A percentile compares a stretch with the other conserved stretches of the same genome.
These are phyloP conservation scores for Coccomyxa subellipsoidea DNA, from an alignment of 163 green algal genomes.

Conservation along the genomic window DNA sequence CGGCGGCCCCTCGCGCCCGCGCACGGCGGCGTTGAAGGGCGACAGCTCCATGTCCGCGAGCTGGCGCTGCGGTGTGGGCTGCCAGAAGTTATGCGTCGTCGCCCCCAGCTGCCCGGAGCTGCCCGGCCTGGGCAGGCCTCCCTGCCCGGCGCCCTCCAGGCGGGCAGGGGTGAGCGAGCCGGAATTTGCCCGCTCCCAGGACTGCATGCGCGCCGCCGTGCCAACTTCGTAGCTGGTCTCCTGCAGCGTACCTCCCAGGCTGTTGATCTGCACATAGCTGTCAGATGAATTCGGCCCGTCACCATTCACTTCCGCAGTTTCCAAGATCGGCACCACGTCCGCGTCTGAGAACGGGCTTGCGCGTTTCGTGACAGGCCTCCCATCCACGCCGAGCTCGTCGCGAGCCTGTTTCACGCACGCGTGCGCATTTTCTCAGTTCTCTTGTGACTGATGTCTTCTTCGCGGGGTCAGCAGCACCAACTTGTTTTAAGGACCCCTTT, in stretches of 20 bases:
- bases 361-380: not conserved
- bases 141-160: not conserved
- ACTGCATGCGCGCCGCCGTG: not conserved
- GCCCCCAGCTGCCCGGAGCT: not conserved
- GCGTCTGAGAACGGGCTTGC: not conserved
- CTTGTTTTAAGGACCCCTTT: too few relatives aligned
- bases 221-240: not conserved
- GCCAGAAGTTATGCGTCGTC: not conserved
- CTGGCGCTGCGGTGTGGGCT: not conserved
- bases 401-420: not conserved
- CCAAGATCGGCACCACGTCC: not conserved
- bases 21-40: not conserved
- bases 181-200: not conserved
- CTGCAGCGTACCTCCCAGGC: not conserved
- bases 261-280: not conserved
- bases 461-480: too few relatives aligned
- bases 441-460: too few relatives aligned
- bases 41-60: not conserved
- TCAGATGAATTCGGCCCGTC: not conserved
- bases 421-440: not conserved
- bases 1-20: not conserved
- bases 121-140: not conserved
- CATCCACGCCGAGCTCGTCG: not conserved
- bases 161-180: not conserved
- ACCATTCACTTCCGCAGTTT: not conserved